These are phyloP conservation scores for Artemisia annua DNA, from an alignment of 129 eudicot genomes.

Conservation along the genomic window DNA sequence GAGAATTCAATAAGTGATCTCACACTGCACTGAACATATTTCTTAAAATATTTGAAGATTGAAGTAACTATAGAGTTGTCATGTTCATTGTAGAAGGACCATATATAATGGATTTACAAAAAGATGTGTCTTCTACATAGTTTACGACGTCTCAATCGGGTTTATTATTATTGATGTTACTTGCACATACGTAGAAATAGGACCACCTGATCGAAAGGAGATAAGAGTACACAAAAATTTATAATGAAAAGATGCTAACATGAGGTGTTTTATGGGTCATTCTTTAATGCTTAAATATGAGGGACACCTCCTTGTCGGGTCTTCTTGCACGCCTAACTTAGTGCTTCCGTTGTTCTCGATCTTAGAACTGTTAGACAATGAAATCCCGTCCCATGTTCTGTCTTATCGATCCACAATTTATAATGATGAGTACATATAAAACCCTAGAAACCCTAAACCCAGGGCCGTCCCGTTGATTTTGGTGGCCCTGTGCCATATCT, in stretches of 20 bases:
- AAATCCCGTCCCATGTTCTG: too few relatives aligned
- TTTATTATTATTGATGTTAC: constrained; percentile 1
- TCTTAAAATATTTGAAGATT: background rate
- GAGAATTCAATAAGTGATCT: background rate
- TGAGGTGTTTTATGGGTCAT: constrained; percentile 6
- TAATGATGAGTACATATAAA: too few relatives aligned
- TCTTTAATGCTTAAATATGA: constrained; percentile 17
- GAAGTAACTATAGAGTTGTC: constrained; percentile 10
- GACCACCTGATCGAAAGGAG: constrained; percentile 26
- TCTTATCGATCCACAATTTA: too few relatives aligned
- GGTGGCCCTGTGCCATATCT: too few relatives aligned
- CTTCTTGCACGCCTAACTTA: too few relatives aligned
- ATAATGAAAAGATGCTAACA: constrained; percentile 18
- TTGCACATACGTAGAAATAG: constrained; percentile 9
- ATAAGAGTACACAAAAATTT: constrained; percentile 21
- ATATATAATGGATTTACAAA: background rate
- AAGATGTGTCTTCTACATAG: background rate
- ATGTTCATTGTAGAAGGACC: background rate
- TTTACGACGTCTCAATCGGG: constrained; percentile 1
- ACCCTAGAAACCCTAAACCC: too few relatives aligned
- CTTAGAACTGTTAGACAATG: too few relatives aligned
- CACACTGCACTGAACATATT: background rate
- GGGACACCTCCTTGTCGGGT: background rate
- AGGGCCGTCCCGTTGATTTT: too few relatives aligned
- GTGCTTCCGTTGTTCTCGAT: too few relatives aligned